Percentiles rank a stretch among this genome's conserved stretches.
Conservation (phyloP, 345 rosid species). For the Stellera chamaejasme region DNA sequence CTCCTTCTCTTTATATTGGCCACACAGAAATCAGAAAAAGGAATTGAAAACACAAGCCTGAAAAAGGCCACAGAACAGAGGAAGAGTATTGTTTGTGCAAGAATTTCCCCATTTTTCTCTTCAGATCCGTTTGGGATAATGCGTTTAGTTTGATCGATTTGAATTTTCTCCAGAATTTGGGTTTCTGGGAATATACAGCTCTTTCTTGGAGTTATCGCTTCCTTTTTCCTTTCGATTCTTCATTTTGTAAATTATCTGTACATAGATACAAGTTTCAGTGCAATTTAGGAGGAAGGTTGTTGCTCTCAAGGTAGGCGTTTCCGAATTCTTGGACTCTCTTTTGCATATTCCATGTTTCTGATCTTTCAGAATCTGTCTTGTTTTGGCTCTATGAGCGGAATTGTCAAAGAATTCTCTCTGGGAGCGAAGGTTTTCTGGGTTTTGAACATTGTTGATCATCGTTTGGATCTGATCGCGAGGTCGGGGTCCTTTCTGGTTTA, state of each 20-base stretch:
- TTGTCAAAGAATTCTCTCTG: neutral
- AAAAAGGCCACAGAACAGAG: neutral
- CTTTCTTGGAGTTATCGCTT: neutral
- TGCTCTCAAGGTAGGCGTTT: conserved; percentile 14
- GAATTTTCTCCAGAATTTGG: neutral
- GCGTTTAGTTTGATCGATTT: neutral
- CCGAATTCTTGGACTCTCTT: neutral
- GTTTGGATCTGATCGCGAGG: too few relatives aligned
- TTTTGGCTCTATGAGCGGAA: neutral
- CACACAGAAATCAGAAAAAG: conserved; percentile 7
- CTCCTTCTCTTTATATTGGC: conserved; percentile 17
- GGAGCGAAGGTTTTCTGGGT: neutral
- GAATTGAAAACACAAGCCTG: too few relatives aligned
- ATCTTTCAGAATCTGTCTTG: neutral
- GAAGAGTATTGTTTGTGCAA: neutral
- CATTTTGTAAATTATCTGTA: neutral
- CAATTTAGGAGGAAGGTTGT: conserved; percentile 7
- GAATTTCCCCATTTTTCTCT: neutral
- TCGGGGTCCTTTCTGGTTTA: too few relatives aligned
- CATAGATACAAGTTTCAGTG: neutral
- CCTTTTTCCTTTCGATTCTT: neutral
- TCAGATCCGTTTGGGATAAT: neutral
- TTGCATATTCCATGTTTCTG: neutral
- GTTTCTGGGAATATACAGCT: neutral
- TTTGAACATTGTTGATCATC: too few relatives aligned